Base-by-base conservation (phyloP, 306 rosid species). In the Leucaena leucocephala region DNA sequence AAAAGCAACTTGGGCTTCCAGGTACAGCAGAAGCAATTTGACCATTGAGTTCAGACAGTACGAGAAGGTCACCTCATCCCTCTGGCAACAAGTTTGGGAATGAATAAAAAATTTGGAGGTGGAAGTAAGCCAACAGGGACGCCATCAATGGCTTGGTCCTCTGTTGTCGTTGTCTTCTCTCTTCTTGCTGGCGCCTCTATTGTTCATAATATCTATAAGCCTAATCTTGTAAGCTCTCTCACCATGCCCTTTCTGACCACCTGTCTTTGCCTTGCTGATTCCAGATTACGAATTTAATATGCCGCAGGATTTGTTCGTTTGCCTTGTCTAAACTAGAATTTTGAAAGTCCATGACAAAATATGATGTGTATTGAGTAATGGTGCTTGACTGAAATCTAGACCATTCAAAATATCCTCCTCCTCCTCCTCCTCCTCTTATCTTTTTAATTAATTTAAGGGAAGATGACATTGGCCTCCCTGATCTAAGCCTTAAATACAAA, bases 61-160 rank as follows among this genome's bases (percentile, higher is more conserved):
- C n/a, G n/a, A 19, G 35, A 42, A 68, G 17, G 19, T 6, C 17
- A 13, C 38, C 35, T 17, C 10, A 43, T 3, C 11, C 54, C 50
- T 42, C 50, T n/a, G 34, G 72, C 52, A n/a, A 22, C 36, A n/a
- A 15, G 21, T 43, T 43, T 54, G 58, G 79, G 48, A 55, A 86
- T 86, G 89, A 83, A 83, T 55, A n/a, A 59, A 43, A 86, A 86
- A 77, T 86, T 86, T 64, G 89, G 89, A 63, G 85, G 89, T 46
- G 89, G 89, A 54, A 83, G 27, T 54, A 35, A 69, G 76, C 89
- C 89, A 2, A 86, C 77, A 3, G 89, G 89, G 70, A 86, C 89
- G 17, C 87, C 89, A 17, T 86, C 89, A 12, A 35, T 86, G 65
- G 79, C 79, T 64, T 80, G 35, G 85, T 86, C 89, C 9, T 69